Conservation (phyloP, 495 filamentous ascomycete genomes). For the Penicillium coffeae region DNA sequence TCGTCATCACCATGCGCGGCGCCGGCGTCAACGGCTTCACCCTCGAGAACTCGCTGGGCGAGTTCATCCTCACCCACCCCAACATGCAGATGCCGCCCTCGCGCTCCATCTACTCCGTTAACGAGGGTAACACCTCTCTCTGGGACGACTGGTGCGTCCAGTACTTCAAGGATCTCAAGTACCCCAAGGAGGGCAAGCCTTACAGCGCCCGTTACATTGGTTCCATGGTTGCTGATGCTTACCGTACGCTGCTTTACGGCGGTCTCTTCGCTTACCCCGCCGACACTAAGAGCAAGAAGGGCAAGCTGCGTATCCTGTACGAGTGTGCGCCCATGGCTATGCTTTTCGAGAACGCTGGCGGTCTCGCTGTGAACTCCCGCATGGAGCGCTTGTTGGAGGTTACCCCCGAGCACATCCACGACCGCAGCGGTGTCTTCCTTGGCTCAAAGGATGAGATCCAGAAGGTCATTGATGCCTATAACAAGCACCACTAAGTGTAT, state of each 20-base stretch:
- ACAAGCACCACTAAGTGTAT: slow-evolving; percentile 40
- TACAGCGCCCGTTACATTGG: slow-evolving; percentile 96
- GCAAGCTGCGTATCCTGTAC: slow-evolving; percentile 94
- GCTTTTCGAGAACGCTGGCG: slow-evolving; percentile 98
- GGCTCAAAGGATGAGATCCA: slow-evolving; percentile 92
- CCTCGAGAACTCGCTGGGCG: slow-evolving; percentile 89
- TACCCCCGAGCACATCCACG: slow-evolving; percentile 90
- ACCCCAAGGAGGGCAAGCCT: slow-evolving; percentile 71
- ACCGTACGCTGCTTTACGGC: slow-evolving; percentile 90
- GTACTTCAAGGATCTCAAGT: slow-evolving; percentile 88
- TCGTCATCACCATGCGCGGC: slow-evolving; percentile 95
- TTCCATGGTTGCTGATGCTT: slow-evolving; percentile 97
- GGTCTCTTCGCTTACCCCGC: slow-evolving; percentile 97
- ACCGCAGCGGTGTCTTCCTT: slow-evolving; percentile 92
- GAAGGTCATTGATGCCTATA: slow-evolving; percentile 74
- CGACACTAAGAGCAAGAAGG: slow-evolving; percentile 97
- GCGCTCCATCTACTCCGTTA: slow-evolving; percentile 92
- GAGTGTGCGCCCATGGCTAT: slow-evolving; percentile 99
- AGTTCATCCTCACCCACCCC: slow-evolving; percentile 98
- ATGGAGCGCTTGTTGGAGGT: slow-evolving; percentile 89
- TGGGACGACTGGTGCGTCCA: slow-evolving; percentile 86
- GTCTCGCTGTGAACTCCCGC: slow-evolving; percentile 81
- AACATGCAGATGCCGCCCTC: slow-evolving; percentile 80
- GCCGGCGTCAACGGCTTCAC: slow-evolving; percentile 96
- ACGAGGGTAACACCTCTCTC: slow-evolving; percentile 95